Conservation (phyloP, 345 rosid genomes). For the Rhodomyrtus tomentosa region DNA sequence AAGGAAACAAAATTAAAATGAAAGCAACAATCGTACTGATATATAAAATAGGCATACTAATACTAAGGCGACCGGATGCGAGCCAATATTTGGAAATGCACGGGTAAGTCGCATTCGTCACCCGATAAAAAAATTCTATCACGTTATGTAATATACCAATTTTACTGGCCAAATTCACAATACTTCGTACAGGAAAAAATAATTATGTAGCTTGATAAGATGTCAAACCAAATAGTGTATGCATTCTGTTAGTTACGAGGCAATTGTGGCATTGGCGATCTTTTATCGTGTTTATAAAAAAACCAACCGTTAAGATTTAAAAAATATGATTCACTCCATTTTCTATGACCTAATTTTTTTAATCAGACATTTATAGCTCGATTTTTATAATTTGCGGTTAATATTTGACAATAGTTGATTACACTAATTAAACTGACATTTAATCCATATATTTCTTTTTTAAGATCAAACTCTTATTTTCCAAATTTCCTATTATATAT, state of each 20-base stretch:
- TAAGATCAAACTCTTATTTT: not conserved
- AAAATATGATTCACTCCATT: not conserved
- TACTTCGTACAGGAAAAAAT: not conserved
- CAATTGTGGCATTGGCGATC: not conserved
- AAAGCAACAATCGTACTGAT: not conserved
- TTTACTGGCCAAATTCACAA: not conserved
- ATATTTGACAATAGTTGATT: not conserved
- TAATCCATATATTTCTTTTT: not conserved
- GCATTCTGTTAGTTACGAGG: not conserved
- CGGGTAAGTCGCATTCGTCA: not conserved
- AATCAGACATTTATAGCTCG: not conserved
- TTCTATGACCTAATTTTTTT: not conserved
- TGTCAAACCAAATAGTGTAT: not conserved
- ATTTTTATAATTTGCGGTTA: not conserved
- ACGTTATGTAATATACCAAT: not conserved
- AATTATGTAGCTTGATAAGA: not conserved
- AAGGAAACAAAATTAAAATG: not conserved
- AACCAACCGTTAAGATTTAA: not conserved
- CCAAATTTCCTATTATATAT: not conserved
- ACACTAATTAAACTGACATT: not conserved
- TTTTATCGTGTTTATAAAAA: not conserved
- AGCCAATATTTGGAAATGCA: not conserved
- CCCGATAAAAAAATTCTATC: not conserved
- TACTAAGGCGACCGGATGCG: not conserved
- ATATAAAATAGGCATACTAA: not conserved